Evolutionary conservation across 169 alveolate genomes (phyloP).

Genomic region (Plasmodium sp.): DNA sequence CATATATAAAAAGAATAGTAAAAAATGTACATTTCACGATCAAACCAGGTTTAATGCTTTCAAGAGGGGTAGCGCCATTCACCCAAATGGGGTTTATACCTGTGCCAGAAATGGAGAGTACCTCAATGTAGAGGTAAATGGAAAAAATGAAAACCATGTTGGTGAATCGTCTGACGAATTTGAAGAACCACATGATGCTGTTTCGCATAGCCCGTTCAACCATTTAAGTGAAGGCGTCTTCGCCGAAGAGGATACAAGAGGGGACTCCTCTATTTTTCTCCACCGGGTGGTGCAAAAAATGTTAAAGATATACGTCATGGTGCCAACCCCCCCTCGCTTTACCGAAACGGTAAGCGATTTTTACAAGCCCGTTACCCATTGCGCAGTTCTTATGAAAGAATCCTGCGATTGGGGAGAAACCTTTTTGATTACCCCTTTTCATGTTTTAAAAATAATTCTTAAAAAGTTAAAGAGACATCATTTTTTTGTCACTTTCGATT

Average conservation of each 20-base stretch:
- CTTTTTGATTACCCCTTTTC: not conserved
- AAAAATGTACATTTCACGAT: not conserved
- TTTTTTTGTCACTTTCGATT: not conserved
- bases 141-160: not conserved
- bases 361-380: not conserved
- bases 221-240: not conserved
- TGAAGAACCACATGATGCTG: not conserved
- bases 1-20: not conserved
- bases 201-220: not conserved
- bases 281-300: not conserved
- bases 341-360: not conserved
- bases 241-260: not conserved
- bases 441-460: conserved; percentile 4
- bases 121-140: not conserved
- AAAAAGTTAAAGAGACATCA: not conserved
- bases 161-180: not conserved
- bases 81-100: not conserved
- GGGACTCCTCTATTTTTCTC: not conserved
- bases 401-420: not conserved
- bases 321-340: not conserved
- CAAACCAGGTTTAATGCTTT: not conserved
- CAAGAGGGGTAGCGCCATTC: not conserved
- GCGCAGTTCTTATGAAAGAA: conserved; percentile 3
- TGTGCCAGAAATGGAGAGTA: not conserved
- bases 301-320: not conserved